Base-by-base conservation (phyloP, 768 basidiomycete genomes). In the Botryobasidium botryosum region DNA sequence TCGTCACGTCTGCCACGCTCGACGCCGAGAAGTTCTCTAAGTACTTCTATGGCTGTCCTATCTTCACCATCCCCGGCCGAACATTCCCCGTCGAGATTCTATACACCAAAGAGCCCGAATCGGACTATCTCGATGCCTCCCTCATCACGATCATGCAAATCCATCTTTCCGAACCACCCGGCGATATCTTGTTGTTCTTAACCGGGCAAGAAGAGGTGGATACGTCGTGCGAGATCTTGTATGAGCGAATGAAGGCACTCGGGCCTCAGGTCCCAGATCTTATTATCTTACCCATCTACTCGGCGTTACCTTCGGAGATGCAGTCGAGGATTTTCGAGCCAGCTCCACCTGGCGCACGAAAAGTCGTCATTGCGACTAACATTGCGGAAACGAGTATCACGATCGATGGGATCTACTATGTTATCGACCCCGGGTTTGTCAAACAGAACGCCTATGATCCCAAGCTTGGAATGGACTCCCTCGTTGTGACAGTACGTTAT, bases 131-230 rank as follows among this genome's bases (percentile, higher is more conserved):
- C 46, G 94, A 97, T 53, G 91, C 92, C 1, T 90, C 91, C 20
- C 79, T 99, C 50, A 97, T 97, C 54, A 97, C 94, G 3, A 83
- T 99, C 57, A 92, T 97, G 84, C 94, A 99, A 61, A 99, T 99
- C 48, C 94, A 99, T 59, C 72, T 99, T 26, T 94, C 92, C 37
- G 92, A 99, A 56, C 94, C 94, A 26, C 85, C 87, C 2, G 94
- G 94, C 43, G 94, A 97, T 57, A 69, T 99, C 53, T 72, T 99
- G 2, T 77, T 99, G 33, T 99, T 99, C 75, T 70, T 99, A 27
- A 99, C 94, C 0, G 94, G 94, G 59, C 88, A 94, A 61, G 94
- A 99, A 58, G 94, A 99, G 60, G 97, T 99, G 49, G 94, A 99
- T 61, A 97, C 91, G 0, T 66, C 91, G 0, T 96, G 91, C 61